Evolutionary conservation across 169 alveolate species (phyloP).

Genomic region (Cryptosporidium meleagridis): DNA sequence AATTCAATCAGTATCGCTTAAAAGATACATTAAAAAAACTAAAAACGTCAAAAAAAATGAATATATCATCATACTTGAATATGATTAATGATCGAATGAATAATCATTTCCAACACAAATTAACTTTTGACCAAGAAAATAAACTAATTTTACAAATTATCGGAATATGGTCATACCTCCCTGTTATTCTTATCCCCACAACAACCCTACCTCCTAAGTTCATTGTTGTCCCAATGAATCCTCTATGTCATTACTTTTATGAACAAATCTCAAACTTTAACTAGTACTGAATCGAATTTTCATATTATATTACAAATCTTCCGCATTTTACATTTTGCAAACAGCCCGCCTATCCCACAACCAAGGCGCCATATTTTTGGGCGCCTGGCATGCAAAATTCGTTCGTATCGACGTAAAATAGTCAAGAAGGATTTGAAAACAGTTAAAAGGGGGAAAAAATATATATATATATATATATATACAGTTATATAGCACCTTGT

Average conservation of each 20-base stretch:
- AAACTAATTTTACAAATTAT: slow-evolving; percentile 2
- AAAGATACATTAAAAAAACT: not conserved
- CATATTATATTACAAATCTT: too few species aligned
- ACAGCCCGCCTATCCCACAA: not conserved
- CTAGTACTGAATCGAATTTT: not conserved
- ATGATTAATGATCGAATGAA: not conserved
- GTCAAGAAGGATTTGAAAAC: not conserved
- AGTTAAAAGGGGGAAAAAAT: not conserved
- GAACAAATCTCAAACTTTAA: not conserved
- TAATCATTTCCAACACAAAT: not conserved
- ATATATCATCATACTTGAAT: not conserved
- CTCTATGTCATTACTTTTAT: not conserved
- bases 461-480: too few species aligned
- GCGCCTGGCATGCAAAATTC: not conserved
- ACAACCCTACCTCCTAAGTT: slow-evolving; percentile 4
- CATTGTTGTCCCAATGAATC: slow-evolving; percentile 9
- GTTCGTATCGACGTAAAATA: not conserved
- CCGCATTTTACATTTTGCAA: not conserved
- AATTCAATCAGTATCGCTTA: not conserved
- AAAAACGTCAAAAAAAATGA: not conserved
- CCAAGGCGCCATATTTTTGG: too few species aligned
- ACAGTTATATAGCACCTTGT: not conserved
- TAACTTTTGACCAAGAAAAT: not conserved
- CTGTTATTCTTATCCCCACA: slow-evolving; percentile 4
- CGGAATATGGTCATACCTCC: slow-evolving; percentile 27